A percentile compares a stretch with the other conserved stretches of the same genome.
phyloP scores from a whole-genome alignment of 805 yeast genomes.

The Maudiozyma turicensis region DNA sequence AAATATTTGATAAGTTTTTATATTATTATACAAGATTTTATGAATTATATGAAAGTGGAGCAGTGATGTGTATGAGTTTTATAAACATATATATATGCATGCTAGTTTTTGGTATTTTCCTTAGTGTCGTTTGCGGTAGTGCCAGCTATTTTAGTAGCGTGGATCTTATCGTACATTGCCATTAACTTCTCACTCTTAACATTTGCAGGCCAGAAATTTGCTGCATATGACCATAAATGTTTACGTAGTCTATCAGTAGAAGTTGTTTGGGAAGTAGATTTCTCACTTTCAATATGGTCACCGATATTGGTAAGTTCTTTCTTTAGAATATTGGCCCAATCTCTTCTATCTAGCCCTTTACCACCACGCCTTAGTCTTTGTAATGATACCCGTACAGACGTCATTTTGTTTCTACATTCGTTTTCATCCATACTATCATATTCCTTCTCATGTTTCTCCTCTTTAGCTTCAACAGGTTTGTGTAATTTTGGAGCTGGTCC shows the following conservation, averaged over 20 bases:
- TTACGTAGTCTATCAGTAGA: slow-evolving; percentile 36
- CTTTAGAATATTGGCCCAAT: slow-evolving; percentile 65
- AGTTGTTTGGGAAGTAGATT: slow-evolving; percentile 17
- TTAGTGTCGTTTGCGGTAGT: neutral
- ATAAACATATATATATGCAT: neutral
- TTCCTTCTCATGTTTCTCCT: slow-evolving; percentile 34
- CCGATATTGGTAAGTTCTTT: slow-evolving; percentile 66
- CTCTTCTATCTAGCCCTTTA: slow-evolving; percentile 62
- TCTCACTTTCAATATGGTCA: slow-evolving; percentile 46
- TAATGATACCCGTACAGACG: slow-evolving; percentile 59
- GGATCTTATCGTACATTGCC: slow-evolving; percentile 63
- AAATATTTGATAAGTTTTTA: too few species aligned
- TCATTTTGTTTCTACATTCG: slow-evolving; percentile 49
- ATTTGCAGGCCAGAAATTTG: slow-evolving; percentile 78
- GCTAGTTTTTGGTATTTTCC: neutral
- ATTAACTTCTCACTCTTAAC: slow-evolving; percentile 66
- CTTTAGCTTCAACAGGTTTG: neutral
- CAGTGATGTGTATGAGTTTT: neutral
- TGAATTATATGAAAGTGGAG: neutral
- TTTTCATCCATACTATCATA: slow-evolving; percentile 74
- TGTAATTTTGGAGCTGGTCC: slow-evolving; percentile 2
- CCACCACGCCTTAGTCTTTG: slow-evolving; percentile 60
- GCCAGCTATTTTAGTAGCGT: slow-evolving; percentile 3
- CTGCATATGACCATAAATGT: slow-evolving; percentile 78
- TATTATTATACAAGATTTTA: too few species aligned